These are phyloP conservation scores for Dactylellina drechsleri DNA, from an alignment of 2,329 filamentous ascomycete species.

Conservation along the genomic window DNA sequence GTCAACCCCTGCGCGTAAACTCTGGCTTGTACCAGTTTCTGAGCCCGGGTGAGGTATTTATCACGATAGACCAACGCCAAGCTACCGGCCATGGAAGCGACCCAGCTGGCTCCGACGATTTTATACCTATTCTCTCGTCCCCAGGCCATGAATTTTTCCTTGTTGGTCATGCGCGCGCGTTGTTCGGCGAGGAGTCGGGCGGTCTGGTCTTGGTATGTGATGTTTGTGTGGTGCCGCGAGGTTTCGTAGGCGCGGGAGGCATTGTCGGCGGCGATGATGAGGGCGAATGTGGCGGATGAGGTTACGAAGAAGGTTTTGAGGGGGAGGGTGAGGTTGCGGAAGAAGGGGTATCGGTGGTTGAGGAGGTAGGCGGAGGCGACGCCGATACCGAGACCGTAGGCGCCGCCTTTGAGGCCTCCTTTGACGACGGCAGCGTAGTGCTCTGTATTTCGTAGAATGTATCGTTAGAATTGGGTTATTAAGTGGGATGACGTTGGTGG, in stretches of 20 bases:
- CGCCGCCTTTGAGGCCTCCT: slow-evolving; percentile 79
- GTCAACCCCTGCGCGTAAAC: slow-evolving; percentile 93
- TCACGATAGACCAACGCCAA: slow-evolving; percentile 81
- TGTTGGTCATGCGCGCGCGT: slow-evolving; percentile 67
- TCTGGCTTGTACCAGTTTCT: slow-evolving; percentile 94
- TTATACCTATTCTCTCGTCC: slow-evolving; percentile 83
- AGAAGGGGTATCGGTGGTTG: slow-evolving; percentile 74
- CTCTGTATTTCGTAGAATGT: slow-evolving; percentile 16
- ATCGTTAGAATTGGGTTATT: neutral
- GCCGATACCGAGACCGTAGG: slow-evolving; percentile 66
- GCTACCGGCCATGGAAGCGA: slow-evolving; percentile 79
- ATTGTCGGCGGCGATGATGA: slow-evolving; percentile 87
- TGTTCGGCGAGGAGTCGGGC: slow-evolving; percentile 72
- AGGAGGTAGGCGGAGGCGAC: slow-evolving; percentile 55
- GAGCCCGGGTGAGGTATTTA: slow-evolving; percentile 75
- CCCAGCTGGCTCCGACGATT: slow-evolving; percentile 84
- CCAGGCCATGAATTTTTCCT: slow-evolving; percentile 72
- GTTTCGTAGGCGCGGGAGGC: slow-evolving; percentile 77
- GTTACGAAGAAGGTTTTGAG: slow-evolving; percentile 91
- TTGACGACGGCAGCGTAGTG: slow-evolving; percentile 73
- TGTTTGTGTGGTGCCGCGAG: slow-evolving; percentile 58
- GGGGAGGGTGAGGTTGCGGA: slow-evolving; percentile 84
- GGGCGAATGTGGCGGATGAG: slow-evolving; percentile 81
- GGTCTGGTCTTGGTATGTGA: slow-evolving; percentile 71
- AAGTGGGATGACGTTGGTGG: neutral